Conservation (phyloP, 805 yeast species). For the Schwanniomyces occidentalis region DNA sequence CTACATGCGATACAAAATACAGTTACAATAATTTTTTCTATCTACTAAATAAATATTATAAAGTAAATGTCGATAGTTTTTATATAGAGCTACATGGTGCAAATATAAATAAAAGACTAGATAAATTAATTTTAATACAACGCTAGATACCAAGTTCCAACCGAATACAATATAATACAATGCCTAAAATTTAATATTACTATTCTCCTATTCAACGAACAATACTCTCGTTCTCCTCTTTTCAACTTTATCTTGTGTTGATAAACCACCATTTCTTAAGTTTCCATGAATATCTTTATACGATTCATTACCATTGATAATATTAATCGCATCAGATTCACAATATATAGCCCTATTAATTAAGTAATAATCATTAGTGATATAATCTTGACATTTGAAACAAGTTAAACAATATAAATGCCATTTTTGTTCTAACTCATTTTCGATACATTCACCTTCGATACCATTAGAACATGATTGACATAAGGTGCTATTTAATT, state of each 20-base stretch:
- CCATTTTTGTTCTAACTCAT: slow-evolving; percentile 67
- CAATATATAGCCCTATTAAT: slow-evolving; percentile 52
- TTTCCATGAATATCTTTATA: slow-evolving; percentile 22
- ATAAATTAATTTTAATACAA: too few species aligned
- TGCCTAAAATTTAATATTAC: too few species aligned
- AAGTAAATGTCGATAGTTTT: too few species aligned
- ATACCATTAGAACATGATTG: slow-evolving; percentile 69
- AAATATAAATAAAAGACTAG: too few species aligned
- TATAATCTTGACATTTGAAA: slow-evolving; percentile 51
- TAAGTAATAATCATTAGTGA: slow-evolving; percentile 55
- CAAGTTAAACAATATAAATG: slow-evolving; percentile 77
- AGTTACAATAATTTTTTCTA: too few species aligned
- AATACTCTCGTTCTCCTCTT: slow-evolving; percentile 44
- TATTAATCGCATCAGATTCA: slow-evolving; percentile 43
- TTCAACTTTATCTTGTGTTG: slow-evolving; percentile 36
- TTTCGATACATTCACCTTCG: slow-evolving; percentile 89
- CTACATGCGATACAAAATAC: too few species aligned
- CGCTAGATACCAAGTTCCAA: too few species aligned
- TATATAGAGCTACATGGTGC: too few species aligned
- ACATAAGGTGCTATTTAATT: slow-evolving; percentile 74
- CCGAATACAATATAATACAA: too few species aligned
- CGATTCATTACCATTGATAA: slow-evolving; percentile 24
- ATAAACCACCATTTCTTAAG: slow-evolving; percentile 19
- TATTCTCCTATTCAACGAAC: slow-evolving; percentile 37
- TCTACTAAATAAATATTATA: too few species aligned